Base-by-base conservation (phyloP, 106 monocot genomes). In the Iris macrosiphon region DNA sequence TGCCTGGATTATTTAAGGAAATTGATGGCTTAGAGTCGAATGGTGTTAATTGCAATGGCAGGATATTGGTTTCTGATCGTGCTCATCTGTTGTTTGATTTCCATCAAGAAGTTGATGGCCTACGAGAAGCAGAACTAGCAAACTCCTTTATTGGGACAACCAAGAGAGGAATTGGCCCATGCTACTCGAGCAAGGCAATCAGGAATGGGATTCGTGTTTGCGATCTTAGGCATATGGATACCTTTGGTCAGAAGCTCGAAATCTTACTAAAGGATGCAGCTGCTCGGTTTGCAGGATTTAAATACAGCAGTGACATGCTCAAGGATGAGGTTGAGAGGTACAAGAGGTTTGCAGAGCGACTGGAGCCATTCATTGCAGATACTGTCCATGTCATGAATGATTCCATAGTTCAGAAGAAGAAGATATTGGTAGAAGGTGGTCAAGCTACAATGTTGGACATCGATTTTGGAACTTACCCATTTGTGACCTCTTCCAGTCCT, bases 381-480 rank as follows among this genome's bases (percentile, higher is more conserved):
- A 92, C 92, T 14, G 75, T 87, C 25, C 69, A 86, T 57, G 49
- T 82, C 23, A 76, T 92, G 60, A 79, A 92, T 46, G 45, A 86
- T 6, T 68, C 72, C 6, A 71, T 92, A 8, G 12, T 55, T n/a
- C 40, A 79, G 28, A 75, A 78, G 32, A 92, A 82, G 86, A 83
- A 79, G 44, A 69, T 92, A 49, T 74, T 92, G 38, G 92, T 92
- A 40, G 92, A 92, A 64, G 92, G 92, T 55, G 92, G 86, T 69
- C 92, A 92, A 52, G 92, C 92, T 4, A 92, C 92, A 7, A 92
- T 92, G 92, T 51, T 92, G 64, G 92, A 92, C 50, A 83, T 92
- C 49, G 92, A 92, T 63, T 92, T 92, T 59, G 92, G 92, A 19
- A 92, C 92, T 4, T 92, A 92, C 47, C 91, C 91, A 31, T 92